These are phyloP conservation scores for Phanerochaete sordida DNA, from an alignment of 768 basidiomycete genomes.

Conservation along the genomic window DNA sequence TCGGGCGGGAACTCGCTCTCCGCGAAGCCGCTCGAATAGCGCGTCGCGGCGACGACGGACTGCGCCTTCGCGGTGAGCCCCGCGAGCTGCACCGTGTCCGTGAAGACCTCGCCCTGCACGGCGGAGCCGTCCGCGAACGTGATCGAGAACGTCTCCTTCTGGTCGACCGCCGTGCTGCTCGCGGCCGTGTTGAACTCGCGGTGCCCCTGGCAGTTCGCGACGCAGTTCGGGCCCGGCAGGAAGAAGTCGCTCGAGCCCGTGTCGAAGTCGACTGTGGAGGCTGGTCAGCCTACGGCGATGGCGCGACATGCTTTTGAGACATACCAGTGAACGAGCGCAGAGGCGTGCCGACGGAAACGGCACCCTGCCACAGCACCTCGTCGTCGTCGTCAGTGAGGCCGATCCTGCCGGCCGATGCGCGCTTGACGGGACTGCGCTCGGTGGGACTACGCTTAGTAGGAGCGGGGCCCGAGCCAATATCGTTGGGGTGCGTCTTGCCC, in stretches of 20 bases:
- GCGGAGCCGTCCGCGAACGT: constrained; percentile 38
- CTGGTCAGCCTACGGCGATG: background rate
- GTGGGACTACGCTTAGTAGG: background rate
- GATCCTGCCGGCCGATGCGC: background rate
- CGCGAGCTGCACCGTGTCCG: constrained; percentile 39
- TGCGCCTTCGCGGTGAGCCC: constrained; percentile 31
- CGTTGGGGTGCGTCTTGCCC: constrained; percentile 7
- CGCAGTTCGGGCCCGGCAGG: constrained; percentile 27
- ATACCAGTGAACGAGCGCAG: constrained; percentile 24
- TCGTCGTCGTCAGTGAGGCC: constrained; percentile 23
- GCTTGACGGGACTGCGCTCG: background rate
- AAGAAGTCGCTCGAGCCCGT: constrained; percentile 30
- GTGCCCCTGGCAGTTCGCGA: constrained; percentile 23
- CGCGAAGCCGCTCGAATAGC: constrained; percentile 32
- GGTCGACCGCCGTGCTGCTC: constrained; percentile 30
- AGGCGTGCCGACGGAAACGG: constrained; percentile 36
- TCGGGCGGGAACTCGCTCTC: constrained; percentile 28
- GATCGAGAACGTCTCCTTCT: constrained; percentile 27
- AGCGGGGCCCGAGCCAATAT: background rate
- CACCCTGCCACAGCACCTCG: constrained; percentile 31
- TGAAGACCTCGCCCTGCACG: constrained; percentile 37
- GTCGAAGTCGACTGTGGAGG: constrained; percentile 35
- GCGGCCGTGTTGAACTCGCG: constrained; percentile 24
- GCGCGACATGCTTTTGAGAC: background rate
- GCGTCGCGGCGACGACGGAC: constrained; percentile 40